Percentiles rank a stretch among this genome's conserved stretches.
phyloP scores from a whole-genome alignment of 345 rosid genomes.

The Pistacia integerrima region DNA sequence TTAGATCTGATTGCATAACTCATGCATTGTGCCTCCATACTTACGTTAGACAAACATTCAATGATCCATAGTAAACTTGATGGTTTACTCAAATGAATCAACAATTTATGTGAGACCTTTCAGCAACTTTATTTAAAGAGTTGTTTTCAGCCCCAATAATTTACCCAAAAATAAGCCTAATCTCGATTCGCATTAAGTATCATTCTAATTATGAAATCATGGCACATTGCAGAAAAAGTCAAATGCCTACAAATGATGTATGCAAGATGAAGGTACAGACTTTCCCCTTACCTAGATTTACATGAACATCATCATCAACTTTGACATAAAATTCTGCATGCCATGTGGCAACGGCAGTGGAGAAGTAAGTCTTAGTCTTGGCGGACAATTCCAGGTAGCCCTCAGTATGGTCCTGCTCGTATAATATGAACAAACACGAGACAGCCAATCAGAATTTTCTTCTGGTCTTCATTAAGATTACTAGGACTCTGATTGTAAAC shows the following conservation, averaged over 20 bases:
- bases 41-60: background rate
- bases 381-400: slow-evolving; percentile 81
- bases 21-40: background rate
- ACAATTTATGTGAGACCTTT: too few species aligned
- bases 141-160: background rate
- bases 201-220: background rate
- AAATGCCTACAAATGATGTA: background rate
- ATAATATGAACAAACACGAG: slow-evolving; percentile 9
- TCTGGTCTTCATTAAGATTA: background rate
- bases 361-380: slow-evolving; percentile 79
- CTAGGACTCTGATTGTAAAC: background rate
- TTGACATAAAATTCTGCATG: slow-evolving; percentile 88
- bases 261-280: background rate
- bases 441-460: slow-evolving; percentile 7
- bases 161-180: background rate
- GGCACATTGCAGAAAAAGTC: background rate
- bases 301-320: slow-evolving; percentile 98
- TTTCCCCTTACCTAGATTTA: slow-evolving; percentile 64
- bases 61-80: background rate
- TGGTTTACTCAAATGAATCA: background rate
- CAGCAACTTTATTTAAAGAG: too few species aligned
- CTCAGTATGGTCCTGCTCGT: slow-evolving; percentile 75
- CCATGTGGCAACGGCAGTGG: slow-evolving; percentile 81
- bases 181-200: background rate
- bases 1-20: background rate